phyloP scores from a whole-genome alignment of 371 early-diverging fungal species.

The Saksenaea vasiformis region DNA sequence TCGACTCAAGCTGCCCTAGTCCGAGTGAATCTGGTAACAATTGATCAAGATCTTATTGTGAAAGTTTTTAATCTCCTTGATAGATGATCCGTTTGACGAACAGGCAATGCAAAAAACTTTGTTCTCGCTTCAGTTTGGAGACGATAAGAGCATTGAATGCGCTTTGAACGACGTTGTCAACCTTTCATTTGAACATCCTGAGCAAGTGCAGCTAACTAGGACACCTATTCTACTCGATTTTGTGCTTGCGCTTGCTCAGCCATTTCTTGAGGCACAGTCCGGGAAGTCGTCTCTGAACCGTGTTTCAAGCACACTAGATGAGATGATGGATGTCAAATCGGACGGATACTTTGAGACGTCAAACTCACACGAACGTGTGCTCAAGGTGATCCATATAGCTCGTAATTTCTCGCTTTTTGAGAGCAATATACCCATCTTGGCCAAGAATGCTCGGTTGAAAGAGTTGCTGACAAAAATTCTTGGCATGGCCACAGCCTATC shows the following conservation, averaged over 20 bases:
- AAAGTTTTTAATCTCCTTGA: background rate
- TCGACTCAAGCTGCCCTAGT: too few species aligned
- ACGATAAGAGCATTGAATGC: constrained; percentile 83
- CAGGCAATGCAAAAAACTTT: constrained; percentile 72
- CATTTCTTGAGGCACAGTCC: constrained; percentile 39
- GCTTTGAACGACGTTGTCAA: constrained; percentile 73
- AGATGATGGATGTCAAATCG: background rate
- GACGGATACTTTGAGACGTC: background rate
- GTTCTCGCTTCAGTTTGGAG: constrained; percentile 70
- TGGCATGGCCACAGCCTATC: constrained; percentile 59
- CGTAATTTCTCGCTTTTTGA: constrained; percentile 57
- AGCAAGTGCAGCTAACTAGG: constrained; percentile 56
- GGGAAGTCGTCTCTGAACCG: too few species aligned
- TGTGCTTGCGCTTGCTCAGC: constrained; percentile 49
- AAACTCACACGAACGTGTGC: constrained; percentile 47
- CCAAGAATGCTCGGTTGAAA: constrained; percentile 48
- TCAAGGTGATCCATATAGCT: constrained; percentile 65
- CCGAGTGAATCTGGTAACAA: too few species aligned
- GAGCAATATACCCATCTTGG: constrained; percentile 45
- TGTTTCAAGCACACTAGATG: background rate
- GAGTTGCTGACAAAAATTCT: constrained; percentile 59
- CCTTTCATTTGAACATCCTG: constrained; percentile 56
- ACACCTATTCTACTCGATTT: constrained; percentile 67
- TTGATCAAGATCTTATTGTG: too few species aligned
- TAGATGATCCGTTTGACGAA: constrained; percentile 55